Evolutionary conservation across 225 moss, liverwort and hornwort genomes (phyloP), one percentile per base, ranked within the genome.

Genomic region (Rhytidiadelphus loreus): DNA sequence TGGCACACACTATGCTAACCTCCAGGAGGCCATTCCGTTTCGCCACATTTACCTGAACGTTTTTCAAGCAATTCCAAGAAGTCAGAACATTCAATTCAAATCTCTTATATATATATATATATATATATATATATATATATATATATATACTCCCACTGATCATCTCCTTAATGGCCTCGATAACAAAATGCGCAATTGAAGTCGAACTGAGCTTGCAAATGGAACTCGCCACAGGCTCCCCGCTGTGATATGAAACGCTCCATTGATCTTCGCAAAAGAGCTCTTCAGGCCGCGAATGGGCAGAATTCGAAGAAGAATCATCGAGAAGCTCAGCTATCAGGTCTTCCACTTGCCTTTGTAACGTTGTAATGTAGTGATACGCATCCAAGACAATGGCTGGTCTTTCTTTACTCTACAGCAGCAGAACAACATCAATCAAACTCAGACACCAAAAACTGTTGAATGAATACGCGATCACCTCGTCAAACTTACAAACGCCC

Each of bases 311-410:
- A 33, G 78, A 13, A 60, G 8, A 19, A 63, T 87, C 85, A 17
- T 85, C 82, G 57, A 71, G 78, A 44, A 92, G 83, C 83, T 90
- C 90, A 43, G 63, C 87, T 59, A 61, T 65, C 24, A 92, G 88
- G 43, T 90, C 90, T 35, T 88, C 86, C 86, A 92, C 92, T 88
- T 90, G 68, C 61, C 86, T 80, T 35, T 90, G 84, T 9, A 92
- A 76, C 26, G 78, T 39, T 55, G 75, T 55, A 62, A 92, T 92
- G 84, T 90, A 90, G 73, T 76, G 90, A 81, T 90, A 90, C 39
- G 88, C 90, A 33, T 92, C 90, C 80, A 86, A 68, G 16, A 90
- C 56, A 55, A 83, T 62, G 39, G 68, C 66, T 14, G 33, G 24
- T 41, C 69, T 66, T 81, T 88, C 92, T 50, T 61, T 81, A 44